Percentiles rank a stretch among this genome's conserved stretches.
Evolutionary conservation across 306 rosid species (phyloP).

Genomic region (Lathyrus oleraceus): DNA sequence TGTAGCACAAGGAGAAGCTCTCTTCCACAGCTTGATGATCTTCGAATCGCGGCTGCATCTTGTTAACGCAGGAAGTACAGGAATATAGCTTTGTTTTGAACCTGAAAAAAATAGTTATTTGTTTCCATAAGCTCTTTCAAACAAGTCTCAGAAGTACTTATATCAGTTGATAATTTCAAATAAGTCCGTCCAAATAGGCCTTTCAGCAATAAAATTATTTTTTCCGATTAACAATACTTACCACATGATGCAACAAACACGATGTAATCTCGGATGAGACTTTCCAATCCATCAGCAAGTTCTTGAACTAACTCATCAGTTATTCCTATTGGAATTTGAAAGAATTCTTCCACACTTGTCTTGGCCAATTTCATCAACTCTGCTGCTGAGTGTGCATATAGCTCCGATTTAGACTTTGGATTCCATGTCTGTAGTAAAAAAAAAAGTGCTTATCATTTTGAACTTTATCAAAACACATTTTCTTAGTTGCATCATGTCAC

Average conservation of each 20-base stretch:
- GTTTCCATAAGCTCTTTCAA: background rate
- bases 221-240: slow-evolving; percentile 29
- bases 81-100: slow-evolving; percentile 77
- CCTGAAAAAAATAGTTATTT: slow-evolving; percentile 49
- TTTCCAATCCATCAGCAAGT: slow-evolving; percentile 74
- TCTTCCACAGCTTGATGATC: slow-evolving; percentile 68
- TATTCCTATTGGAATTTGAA: slow-evolving; percentile 74
- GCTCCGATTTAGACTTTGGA: slow-evolving; percentile 88
- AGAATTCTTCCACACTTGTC: slow-evolving; percentile 64
- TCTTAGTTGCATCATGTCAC: background rate
- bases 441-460: no score
- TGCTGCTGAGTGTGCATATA: slow-evolving; percentile 71
- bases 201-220: background rate
- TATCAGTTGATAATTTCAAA: background rate
- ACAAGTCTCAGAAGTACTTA: background rate
- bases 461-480: background rate
- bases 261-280: slow-evolving; percentile 62
- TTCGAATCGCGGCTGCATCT: slow-evolving; percentile 82
- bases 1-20: slow-evolving; percentile 62
- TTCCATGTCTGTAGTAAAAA: slow-evolving; percentile 76
- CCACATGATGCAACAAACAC: slow-evolving; percentile 85
- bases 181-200: background rate
- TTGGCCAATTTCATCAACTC: slow-evolving; percentile 61
- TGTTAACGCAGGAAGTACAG: slow-evolving; percentile 80
- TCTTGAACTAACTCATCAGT: slow-evolving; percentile 71